Evolutionary conservation across 2,329 filamentous ascomycete species (phyloP).

Genomic region (Pseudopyrenochaeta lycopersici): DNA sequence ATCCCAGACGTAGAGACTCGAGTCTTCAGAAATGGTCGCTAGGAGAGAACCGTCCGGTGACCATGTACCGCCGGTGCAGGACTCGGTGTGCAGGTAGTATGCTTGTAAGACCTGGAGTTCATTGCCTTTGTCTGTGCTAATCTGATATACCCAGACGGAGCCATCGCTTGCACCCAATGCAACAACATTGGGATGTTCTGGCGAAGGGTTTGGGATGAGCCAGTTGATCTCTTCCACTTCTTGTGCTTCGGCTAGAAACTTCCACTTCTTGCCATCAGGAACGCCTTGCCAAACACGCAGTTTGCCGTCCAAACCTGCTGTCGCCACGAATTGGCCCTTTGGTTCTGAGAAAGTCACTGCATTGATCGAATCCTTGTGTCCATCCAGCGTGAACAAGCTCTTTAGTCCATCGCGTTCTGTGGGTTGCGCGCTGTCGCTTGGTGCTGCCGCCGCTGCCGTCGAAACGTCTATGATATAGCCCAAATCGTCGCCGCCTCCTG

Average conservation of each 20-base stretch:
- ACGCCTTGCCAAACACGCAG: slow-evolving; percentile 73
- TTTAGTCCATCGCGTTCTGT: slow-evolving; percentile 67
- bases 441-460: slow-evolving; percentile 68
- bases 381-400: slow-evolving; percentile 79
- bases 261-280: slow-evolving; percentile 64
- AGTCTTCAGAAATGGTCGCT: slow-evolving; percentile 88
- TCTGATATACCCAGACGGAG: slow-evolving; percentile 94
- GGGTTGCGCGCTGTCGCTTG: slow-evolving; percentile 62
- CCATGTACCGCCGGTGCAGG: slow-evolving; percentile 92
- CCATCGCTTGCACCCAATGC: slow-evolving; percentile 91
- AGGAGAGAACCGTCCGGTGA: slow-evolving; percentile 86
- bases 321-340: slow-evolving; percentile 83
- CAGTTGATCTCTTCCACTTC: slow-evolving; percentile 98
- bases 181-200: slow-evolving; percentile 78
- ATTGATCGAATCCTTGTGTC: slow-evolving; percentile 91
- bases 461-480: slow-evolving; percentile 87
- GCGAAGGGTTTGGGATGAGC: slow-evolving; percentile 77
- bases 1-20: slow-evolving; percentile 90
- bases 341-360: slow-evolving; percentile 85
- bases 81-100: slow-evolving; percentile 87
- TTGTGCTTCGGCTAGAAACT: slow-evolving; percentile 78
- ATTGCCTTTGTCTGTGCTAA: slow-evolving; percentile 69
- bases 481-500: slow-evolving; percentile 85
- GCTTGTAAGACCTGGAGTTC: slow-evolving; percentile 85
- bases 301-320: slow-evolving; percentile 86